Percentiles rank a stretch among this genome's conserved stretches.
Conservation (phyloP, 1,139 yeast genomes). For the Yamadazyma jaroonii region DNA sequence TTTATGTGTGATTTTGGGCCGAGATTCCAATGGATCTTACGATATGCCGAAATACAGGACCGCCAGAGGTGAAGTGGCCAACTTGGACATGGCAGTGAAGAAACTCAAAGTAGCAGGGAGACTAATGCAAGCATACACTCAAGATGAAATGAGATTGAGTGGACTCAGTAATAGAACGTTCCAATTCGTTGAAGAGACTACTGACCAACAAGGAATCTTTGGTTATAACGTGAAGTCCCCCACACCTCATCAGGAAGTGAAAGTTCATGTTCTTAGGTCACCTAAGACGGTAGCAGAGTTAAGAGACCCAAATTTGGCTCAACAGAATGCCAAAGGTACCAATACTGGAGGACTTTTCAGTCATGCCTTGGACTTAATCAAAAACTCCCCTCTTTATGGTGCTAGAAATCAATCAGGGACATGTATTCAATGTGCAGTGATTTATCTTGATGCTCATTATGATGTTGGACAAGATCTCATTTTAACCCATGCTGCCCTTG, state of each 20-base stretch:
- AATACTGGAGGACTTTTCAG: slow-evolving; percentile 74
- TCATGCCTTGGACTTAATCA: slow-evolving; percentile 75
- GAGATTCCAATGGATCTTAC: slow-evolving; percentile 68
- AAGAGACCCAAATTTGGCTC: slow-evolving; percentile 78
- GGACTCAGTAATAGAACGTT: slow-evolving; percentile 83
- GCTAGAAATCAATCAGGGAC: slow-evolving; percentile 20
- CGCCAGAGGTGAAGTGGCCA: slow-evolving; percentile 59
- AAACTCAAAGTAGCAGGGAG: slow-evolving; percentile 84
- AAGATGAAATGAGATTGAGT: slow-evolving; percentile 80
- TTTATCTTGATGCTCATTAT: slow-evolving; percentile 84
- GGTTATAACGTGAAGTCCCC: slow-evolving; percentile 35
- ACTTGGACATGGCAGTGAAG: slow-evolving; percentile 68
- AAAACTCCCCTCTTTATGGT: slow-evolving; percentile 18
- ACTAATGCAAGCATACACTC: slow-evolving; percentile 89
- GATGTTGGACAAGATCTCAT: slow-evolving; percentile 60
- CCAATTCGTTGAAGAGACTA: slow-evolving; percentile 68
- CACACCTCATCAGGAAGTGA: slow-evolving; percentile 60
- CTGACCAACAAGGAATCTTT: slow-evolving; percentile 28
- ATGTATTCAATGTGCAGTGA: slow-evolving; percentile 78
- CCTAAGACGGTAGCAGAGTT: slow-evolving; percentile 68
- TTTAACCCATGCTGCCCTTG: slow-evolving; percentile 89
- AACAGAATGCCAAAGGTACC: slow-evolving; percentile 73
- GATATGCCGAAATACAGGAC: slow-evolving; percentile 67
- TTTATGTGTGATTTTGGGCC: slow-evolving; percentile 71
- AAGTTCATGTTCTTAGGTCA: slow-evolving; percentile 70